Percentiles rank a stretch among this genome's conserved stretches.
Conservation (phyloP, 306 rosid species). For the Senna tora region DNA sequence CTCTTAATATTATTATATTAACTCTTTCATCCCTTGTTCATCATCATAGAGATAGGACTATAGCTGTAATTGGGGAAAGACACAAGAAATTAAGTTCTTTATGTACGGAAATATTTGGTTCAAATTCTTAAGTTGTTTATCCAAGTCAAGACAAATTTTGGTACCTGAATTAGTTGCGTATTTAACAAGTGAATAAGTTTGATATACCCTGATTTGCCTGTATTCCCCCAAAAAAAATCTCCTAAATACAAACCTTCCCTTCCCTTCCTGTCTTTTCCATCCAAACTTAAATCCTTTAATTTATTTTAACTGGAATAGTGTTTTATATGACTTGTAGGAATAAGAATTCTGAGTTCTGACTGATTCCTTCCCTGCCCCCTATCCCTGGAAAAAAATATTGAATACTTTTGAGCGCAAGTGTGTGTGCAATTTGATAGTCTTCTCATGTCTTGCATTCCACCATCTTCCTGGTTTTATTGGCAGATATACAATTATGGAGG, state of each 20-base stretch:
- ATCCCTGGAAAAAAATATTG: too few relatives aligned
- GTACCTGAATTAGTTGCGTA: neutral
- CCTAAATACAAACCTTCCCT: too few relatives aligned
- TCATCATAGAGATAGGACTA: neutral
- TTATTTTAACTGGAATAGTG: neutral
- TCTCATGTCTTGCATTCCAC: slow-evolving; percentile 32
- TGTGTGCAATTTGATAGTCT: too few relatives aligned
- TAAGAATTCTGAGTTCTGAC: neutral
- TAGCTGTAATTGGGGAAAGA: too few relatives aligned
- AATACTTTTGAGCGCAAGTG: too few relatives aligned
- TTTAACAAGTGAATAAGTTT: neutral
- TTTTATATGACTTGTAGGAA: neutral
- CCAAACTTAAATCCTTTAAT: too few relatives aligned
- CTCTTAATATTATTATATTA: neutral
- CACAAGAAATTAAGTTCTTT: too few relatives aligned
- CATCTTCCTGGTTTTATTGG: slow-evolving; percentile 32
- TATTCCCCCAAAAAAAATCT: too few relatives aligned
- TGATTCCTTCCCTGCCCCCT: neutral
- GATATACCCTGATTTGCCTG: neutral
- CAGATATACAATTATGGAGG: slow-evolving; percentile 92
- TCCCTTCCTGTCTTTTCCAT: too few relatives aligned
- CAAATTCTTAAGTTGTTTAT: neutral
- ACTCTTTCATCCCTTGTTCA: slow-evolving; percentile 13
- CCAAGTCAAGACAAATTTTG: neutral
- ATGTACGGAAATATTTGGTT: too few relatives aligned